Evolutionary conservation across 805 yeast genomes (phyloP), one percentile per base, ranked within the genome.

Genomic region (Cyberlindnera xishuangbannaensis): DNA sequence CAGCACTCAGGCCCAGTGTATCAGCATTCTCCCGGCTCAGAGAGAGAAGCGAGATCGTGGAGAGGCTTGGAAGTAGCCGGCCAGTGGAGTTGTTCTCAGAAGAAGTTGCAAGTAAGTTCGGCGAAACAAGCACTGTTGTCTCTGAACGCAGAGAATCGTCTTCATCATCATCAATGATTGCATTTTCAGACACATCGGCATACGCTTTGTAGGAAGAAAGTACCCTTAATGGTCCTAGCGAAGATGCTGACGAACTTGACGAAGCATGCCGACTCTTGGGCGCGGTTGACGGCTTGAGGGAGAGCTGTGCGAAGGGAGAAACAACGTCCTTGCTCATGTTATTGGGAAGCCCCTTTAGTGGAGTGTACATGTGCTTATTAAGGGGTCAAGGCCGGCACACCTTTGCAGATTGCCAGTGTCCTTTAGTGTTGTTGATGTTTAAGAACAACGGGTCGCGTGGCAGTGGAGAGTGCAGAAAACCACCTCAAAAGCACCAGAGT

Each of bases 11-110:
- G n/a, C n/a, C n/a, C n/a, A n/a, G 28, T 20, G 34, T 13, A 10
- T 23, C 15, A 20, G 19, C 24, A 28, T 33, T 36, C 8, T 45
- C 49, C 23, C 37, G 43, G 15, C 39, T 44, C 15, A 51, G 29
- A 4, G 54, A 49, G 14, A 51, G 33, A 8, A 51, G 28, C 1
- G 56, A 51, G 2, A 51, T 51, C 9, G 54, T 47, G 4, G 49
- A 43, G 4, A 48, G 28, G 8, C 43, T 40, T 3, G 49, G 49
- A 2, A 49, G 29, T 15, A 51, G 26, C 11, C 28, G 33, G 8
- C 45, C 43, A 7, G 26, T 19, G 3, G n/a, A n/a, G n/a, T 25
- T 33, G 15, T 37, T 35, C 3, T 39, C 53, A 3, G 34, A 42
- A 0, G 51, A 45, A 2, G 54, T 49, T 0, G 55, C 54, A n/a